Evolutionary conservation across 2,329 filamentous ascomycete species (phyloP).

Genomic region (Monosporascus sp.): DNA sequence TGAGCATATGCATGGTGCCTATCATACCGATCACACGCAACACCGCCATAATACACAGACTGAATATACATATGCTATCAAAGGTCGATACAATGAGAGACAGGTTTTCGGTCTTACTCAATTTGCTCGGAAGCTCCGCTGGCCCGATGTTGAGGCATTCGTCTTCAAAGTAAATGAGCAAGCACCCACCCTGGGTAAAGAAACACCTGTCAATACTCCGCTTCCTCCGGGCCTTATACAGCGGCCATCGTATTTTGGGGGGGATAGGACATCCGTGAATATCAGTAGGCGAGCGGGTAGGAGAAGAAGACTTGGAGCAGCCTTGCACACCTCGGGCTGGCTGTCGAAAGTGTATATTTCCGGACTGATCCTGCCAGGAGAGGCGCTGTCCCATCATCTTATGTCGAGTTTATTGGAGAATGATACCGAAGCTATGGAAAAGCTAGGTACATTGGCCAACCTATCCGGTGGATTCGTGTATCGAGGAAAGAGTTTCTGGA

Average conservation of each 20-base stretch:
- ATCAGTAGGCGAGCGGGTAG: conserved; percentile 33
- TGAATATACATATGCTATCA: conserved; percentile 42
- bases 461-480: conserved; percentile 62
- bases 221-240: conserved; percentile 31
- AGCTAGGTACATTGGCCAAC: conserved; percentile 55
- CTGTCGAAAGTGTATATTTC: conserved; percentile 64
- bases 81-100: conserved; percentile 49
- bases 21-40: conserved; percentile 32
- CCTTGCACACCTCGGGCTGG: conserved; percentile 57
- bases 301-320: conserved; percentile 50
- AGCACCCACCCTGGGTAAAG: conserved; percentile 37
- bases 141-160: conserved; percentile 55
- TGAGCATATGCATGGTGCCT: conserved; percentile 27
- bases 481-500: conserved; percentile 62
- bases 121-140: conserved; percentile 57
- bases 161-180: conserved; percentile 44
- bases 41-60: conserved; percentile 27
- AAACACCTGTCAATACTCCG: conserved; percentile 36
- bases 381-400: conserved; percentile 56
- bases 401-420: conserved; percentile 63
- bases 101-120: conserved; percentile 59
- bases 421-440: conserved; percentile 53
- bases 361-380: conserved; percentile 59
- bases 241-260: conserved; percentile 43
- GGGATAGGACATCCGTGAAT: conserved; percentile 19